Base-by-base conservation (phyloP, 2,329 filamentous ascomycete species). In the Diaporthe ilicicola region DNA sequence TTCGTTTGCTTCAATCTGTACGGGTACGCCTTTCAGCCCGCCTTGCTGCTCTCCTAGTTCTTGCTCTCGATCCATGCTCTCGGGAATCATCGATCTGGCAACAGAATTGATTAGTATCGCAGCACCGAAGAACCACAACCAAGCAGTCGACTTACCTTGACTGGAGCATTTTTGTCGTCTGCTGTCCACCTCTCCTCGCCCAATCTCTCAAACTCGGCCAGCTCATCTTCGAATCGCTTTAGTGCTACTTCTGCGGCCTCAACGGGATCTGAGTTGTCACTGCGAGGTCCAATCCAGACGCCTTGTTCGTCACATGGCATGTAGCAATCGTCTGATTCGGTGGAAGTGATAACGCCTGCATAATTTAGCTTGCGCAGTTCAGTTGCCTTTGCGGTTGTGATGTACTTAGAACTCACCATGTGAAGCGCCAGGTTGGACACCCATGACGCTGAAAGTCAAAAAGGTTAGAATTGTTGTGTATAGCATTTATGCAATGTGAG, bases 291-390 rank as follows among this genome's bases (percentile, higher is more conserved):
- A 29, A 64, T 64, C 59, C 59, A 64, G 19, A 64, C 59, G 4
- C 59, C 59, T 64, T 64, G 59, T 13, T 64, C 59, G 59, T 64
- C 59, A n/a, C 59, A 64, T 12, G 59, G 59, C 59, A 64, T 64
- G n/a, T 64, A 64, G 22, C 59, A 64, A n/a, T 64, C 59, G 17
- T 50, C 29, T 24, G 44, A 48, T 1, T 50, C 59, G 13, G 44
- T 64, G 24, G 59, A 64, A 1, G n/a, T 24, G 32, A 64, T 64
- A n/a, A 64, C 59, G 44, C 59, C 59, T 64, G 9, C 19, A 22
- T 4, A 12, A 7, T 17, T 22, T 24, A n/a, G 8, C 13, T 24
- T 9, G 32, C 27, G 37, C 53, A 64, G 59, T 37, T 27, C 12
- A 15, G 5, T 1, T 19, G 1, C 9, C n/a, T 37, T 24, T 50